Conservation (phyloP, 805 yeast species). For the Hanseniaspora valbyensis region DNA sequence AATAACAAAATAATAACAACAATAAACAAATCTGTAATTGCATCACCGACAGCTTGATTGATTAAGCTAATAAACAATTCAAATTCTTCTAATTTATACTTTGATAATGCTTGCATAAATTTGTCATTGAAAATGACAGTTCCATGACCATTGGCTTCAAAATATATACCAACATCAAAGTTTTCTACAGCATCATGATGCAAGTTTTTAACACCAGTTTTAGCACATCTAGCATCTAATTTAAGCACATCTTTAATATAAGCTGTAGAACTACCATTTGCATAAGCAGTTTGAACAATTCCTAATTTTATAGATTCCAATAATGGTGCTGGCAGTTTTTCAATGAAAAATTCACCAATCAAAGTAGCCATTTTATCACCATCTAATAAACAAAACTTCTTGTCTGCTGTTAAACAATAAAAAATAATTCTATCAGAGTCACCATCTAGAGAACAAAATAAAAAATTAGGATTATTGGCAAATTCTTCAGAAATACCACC, state of each 20-base stretch:
- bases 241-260: conserved; percentile 51
- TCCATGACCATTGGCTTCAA: conserved; percentile 99
- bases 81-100: conserved; percentile 39
- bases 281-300: conserved; percentile 94
- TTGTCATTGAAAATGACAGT: conserved; percentile 70
- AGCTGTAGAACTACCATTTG: conserved; percentile 82
- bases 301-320: conserved; percentile 40
- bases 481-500: conserved; percentile 27
- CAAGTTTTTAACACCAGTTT: conserved; percentile 93
- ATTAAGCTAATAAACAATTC: conserved; percentile 56
- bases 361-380: conserved; percentile 91
- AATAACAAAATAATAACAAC: conserved; percentile 55
- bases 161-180: conserved; percentile 85
- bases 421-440: conserved; percentile 93
- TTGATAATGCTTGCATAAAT: conserved; percentile 32
- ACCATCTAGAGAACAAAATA: conserved; percentile 86
- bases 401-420: conserved; percentile 39
- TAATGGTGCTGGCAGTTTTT: conserved; percentile 35
- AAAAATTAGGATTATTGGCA: conserved; percentile 20
- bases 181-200: conserved; percentile 77
- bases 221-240: conserved; percentile 75
- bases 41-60: conserved; percentile 98
- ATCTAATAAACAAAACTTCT: conserved; percentile 52
- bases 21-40: conserved; percentile 79
- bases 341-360: conserved; percentile 56